Percentiles rank a stretch among this genome's conserved stretches.
Conservation (phyloP, 805 yeast genomes). For the Spathaspora arborariae region DNA sequence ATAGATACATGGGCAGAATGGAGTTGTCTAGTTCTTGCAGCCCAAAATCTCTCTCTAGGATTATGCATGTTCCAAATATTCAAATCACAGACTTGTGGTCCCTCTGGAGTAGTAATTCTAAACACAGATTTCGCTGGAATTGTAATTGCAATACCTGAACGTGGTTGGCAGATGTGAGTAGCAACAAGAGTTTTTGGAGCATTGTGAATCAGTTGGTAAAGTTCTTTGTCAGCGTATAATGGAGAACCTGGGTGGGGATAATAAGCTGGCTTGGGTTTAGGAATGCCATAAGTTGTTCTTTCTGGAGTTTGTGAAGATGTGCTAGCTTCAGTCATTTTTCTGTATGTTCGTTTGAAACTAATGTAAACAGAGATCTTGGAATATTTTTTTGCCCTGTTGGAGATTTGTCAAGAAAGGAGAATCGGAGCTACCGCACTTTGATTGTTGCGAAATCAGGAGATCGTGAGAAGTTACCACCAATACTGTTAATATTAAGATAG, state of each 20-base stretch:
- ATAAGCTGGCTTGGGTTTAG: constrained; percentile 53
- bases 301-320: constrained; percentile 29
- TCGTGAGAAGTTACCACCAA: too few species aligned
- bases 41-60: constrained; percentile 67
- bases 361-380: too few species aligned
- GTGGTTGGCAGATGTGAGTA: constrained; percentile 43
- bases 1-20: constrained; percentile 61
- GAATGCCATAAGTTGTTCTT: constrained; percentile 31
- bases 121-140: constrained; percentile 60
- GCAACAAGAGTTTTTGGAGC: constrained; percentile 43
- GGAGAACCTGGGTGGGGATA: constrained; percentile 53
- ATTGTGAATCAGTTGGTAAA: constrained; percentile 44
- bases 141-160: constrained; percentile 60
- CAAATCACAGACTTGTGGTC: constrained; percentile 69
- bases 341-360: too few species aligned
- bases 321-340: background rate
- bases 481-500: too few species aligned
- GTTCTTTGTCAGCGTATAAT: constrained; percentile 45
- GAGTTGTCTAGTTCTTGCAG: constrained; percentile 62
- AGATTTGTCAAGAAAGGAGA: background rate
- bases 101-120: constrained; percentile 60
- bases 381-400: background rate
- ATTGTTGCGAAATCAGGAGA: too few species aligned
- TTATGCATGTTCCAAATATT: constrained; percentile 61
- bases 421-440: too few species aligned